A percentile compares a stretch with the other conserved stretches of the same genome.
phyloP scores from a whole-genome alignment of 2,329 filamentous ascomycete genomes.

The Trichoderma sp. region DNA sequence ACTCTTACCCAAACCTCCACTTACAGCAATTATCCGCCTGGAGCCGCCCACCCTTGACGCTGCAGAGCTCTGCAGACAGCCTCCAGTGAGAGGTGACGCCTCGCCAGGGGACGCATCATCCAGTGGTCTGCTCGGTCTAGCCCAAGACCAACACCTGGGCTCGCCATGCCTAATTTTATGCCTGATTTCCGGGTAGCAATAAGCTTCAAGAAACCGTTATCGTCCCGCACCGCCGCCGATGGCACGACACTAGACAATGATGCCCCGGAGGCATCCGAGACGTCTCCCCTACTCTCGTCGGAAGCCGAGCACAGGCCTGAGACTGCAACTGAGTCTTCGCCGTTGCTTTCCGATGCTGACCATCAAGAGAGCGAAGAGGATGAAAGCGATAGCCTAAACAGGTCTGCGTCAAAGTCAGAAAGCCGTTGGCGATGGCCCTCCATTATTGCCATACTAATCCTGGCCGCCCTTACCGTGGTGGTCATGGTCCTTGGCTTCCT shows the following conservation, averaged over 20 bases:
- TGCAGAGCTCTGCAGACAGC: not conserved
- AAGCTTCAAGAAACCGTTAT: not conserved
- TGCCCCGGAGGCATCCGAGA: constrained; percentile 31
- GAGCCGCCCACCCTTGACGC: not conserved
- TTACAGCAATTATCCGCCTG: not conserved
- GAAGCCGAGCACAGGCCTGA: constrained; percentile 30
- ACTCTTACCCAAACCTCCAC: not conserved
- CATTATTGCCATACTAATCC: constrained; percentile 64
- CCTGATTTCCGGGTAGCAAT: constrained; percentile 5
- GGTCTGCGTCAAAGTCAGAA: constrained; percentile 27
- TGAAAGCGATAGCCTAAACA: constrained; percentile 35
- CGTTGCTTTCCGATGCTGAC: constrained; percentile 42
- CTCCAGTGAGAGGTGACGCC: constrained; percentile 9
- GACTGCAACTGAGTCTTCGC: constrained; percentile 46
- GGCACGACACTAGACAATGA: not conserved
- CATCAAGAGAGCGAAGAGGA: constrained; percentile 22
- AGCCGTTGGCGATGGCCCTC: constrained; percentile 65
- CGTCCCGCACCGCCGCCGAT: not conserved
- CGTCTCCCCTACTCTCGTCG: constrained; percentile 43
- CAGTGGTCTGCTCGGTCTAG: not conserved
- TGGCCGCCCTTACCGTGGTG: constrained; percentile 60
- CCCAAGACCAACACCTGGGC: not conserved
- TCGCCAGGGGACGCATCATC: constrained; percentile 9
- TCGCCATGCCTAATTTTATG: constrained; percentile 16
- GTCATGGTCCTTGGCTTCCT: constrained; percentile 81